Evolutionary conservation across 2,329 filamentous ascomycete species (phyloP).

Genomic region (Camptophora hylomeconis): DNA sequence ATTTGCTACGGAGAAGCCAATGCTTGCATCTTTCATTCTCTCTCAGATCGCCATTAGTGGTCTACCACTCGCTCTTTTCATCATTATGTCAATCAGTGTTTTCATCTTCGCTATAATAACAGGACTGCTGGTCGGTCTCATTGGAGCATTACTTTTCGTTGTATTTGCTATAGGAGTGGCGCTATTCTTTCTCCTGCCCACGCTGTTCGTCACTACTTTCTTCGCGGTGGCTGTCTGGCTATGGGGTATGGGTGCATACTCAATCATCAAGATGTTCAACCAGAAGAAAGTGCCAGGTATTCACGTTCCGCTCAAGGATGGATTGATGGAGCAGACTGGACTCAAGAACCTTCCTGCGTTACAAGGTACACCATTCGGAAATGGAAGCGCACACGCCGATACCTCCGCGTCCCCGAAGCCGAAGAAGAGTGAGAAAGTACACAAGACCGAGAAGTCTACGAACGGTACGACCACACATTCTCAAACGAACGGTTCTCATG

Average conservation of each 20-base stretch:
- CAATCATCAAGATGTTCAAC: conserved; percentile 17
- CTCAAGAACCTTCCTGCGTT: conserved; percentile 7
- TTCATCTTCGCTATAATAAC: conserved; percentile 49
- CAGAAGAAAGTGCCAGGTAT: conserved; percentile 10
- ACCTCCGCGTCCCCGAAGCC: too few species aligned
- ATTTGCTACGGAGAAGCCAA: conserved; percentile 52
- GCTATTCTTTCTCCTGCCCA: conserved; percentile 53
- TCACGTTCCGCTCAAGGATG: conserved; percentile 6
- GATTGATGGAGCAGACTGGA: conserved; percentile 5
- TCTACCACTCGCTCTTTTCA: conserved; percentile 56
- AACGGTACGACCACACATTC: too few species aligned
- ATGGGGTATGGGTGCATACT: conserved; percentile 49
- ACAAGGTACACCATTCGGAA: too few species aligned
- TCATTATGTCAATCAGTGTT: conserved; percentile 50
- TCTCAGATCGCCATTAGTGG: conserved; percentile 52
- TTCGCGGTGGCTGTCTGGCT: conserved; percentile 53
- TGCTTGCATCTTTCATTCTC: conserved; percentile 56
- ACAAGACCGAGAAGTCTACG: too few species aligned
- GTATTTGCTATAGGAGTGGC: conserved; percentile 56
- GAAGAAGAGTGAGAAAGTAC: too few species aligned
- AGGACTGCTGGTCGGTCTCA: conserved; percentile 41
- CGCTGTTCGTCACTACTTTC: conserved; percentile 52
- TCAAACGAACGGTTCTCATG: too few species aligned
- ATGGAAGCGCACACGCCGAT: too few species aligned
- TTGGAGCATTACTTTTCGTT: conserved; percentile 45